Evolutionary conservation across 345 rosid genomes (phyloP).

Genomic region (Linum trigynum): DNA sequence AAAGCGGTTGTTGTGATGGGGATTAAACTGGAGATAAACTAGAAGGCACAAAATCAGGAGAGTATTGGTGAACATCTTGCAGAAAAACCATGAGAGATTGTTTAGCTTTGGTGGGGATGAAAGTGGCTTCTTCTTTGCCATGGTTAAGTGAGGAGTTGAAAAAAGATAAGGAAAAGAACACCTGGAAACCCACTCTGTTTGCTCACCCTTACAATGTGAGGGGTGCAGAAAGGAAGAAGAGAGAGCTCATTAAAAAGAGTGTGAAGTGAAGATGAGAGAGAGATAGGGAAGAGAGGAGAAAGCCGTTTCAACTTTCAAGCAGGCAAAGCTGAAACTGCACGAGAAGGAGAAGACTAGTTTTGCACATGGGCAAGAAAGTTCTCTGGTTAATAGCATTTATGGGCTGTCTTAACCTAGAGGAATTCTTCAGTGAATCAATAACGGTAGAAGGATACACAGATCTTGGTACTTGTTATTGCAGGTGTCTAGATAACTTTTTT

Average conservation of each 20-base stretch:
- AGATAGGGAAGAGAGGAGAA: not conserved
- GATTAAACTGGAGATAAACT: not conserved
- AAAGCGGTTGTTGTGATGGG: not conserved
- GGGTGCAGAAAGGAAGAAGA: not conserved
- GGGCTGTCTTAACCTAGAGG: not conserved
- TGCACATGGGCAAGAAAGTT: not conserved
- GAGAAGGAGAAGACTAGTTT: not conserved
- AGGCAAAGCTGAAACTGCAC: not conserved
- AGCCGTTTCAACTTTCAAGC: not conserved
- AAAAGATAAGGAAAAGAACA: not conserved
- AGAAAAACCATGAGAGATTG: not conserved
- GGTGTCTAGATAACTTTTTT: too few species aligned
- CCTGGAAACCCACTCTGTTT: not conserved
- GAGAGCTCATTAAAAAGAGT: not conserved
- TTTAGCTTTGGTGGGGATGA: not conserved
- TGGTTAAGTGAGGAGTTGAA: not conserved
- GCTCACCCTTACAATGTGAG: not conserved
- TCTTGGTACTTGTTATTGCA: too few species aligned
- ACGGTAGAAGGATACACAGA: not conserved
- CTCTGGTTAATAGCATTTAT: not conserved
- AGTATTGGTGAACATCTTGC: not conserved
- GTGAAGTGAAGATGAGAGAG: not conserved
- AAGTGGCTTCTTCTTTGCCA: not conserved
- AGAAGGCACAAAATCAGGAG: not conserved
- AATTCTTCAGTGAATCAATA: not conserved